These are phyloP conservation scores for Cryptosporidium viatorum DNA, from an alignment of 169 alveolate species.

Conservation along the genomic window DNA sequence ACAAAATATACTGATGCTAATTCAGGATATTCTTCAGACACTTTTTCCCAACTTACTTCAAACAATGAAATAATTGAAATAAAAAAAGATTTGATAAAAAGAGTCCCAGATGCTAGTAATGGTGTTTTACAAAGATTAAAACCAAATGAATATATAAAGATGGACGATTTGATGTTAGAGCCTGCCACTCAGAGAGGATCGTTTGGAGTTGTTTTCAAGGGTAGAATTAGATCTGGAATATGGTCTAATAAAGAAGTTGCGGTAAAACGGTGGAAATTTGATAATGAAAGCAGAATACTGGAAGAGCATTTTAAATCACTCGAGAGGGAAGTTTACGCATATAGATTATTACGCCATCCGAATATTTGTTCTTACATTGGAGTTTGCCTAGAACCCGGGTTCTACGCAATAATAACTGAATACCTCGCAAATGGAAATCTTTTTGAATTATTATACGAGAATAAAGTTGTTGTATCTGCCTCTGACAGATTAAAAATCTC, in stretches of 20 bases:
- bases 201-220: constrained; percentile 68
- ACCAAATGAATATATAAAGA: constrained; percentile 48
- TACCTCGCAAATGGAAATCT: constrained; percentile 82
- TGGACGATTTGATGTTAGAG: constrained; percentile 66
- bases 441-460: constrained; percentile 81
- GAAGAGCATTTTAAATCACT: constrained; percentile 79
- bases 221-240: constrained; percentile 45
- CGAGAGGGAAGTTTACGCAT: constrained; percentile 84
- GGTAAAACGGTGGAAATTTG: constrained; percentile 73
- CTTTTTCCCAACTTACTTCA: constrained; percentile 53
- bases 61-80: constrained; percentile 54
- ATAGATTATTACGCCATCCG: constrained; percentile 81
- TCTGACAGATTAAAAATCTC: constrained; percentile 79
- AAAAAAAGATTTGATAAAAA: constrained; percentile 48
- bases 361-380: constrained; percentile 82
- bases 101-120: constrained; percentile 75
- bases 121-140: constrained; percentile 67
- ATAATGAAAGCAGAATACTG: constrained; percentile 59
- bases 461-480: constrained; percentile 78
- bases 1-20: not conserved
- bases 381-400: constrained; percentile 83
- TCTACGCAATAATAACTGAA: constrained; percentile 82
- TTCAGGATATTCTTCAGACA: constrained; percentile 12
- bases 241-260: constrained; percentile 70
- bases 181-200: constrained; percentile 75